Base-by-base conservation (phyloP, 2,329 filamentous ascomycete genomes). In the Metarhizium brunneum region DNA sequence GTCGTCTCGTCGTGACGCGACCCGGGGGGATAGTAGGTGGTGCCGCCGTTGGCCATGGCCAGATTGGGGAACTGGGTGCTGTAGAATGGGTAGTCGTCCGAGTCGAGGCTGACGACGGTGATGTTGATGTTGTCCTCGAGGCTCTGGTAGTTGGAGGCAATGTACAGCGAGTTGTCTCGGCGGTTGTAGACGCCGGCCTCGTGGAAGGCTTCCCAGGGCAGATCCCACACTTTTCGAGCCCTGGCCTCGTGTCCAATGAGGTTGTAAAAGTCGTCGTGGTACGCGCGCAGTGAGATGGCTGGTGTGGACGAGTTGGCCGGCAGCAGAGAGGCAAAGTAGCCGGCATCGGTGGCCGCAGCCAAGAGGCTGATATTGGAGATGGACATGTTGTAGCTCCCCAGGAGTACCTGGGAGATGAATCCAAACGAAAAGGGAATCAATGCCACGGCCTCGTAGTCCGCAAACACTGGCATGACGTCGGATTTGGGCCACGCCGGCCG, bases 121-220 rank as follows among this genome's bases (percentile, higher is more conserved):
- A 62, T 53, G 49, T 70, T 66, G 10, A 79, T 73, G 11, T 67
- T 63, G 1, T 72, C 71, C 1, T 67, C 68, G 0, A 69, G 69
- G 52, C 47, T 75, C 66, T 5, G 63, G 59, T n/a, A 80, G 62
- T 61, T 59, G n/a, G 58, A 59, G 3, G 59, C 51, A 5, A 59
- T 56, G 49, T 58, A 58, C 16, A 61, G 54, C 7, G 59, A 57
- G 20, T 58, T 58, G 50, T 57, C 56, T 20, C 36, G 11, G 13
- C 36, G 51, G 47, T 57, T 56, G 53, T 62, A 83, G 0, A 80
- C 72, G 10, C 79, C 76, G 6, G 79, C 80, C 60, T 83, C 80
- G 54, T 83, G 80, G 48, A 80, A 83, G 5, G 79, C 79, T 58
- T 82, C 62, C 0, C 76, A 75, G 0, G 80, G 78, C 43, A 59